Conservation (phyloP, 2,329 filamentous ascomycete species). For the Ophiobolus disseminans region DNA sequence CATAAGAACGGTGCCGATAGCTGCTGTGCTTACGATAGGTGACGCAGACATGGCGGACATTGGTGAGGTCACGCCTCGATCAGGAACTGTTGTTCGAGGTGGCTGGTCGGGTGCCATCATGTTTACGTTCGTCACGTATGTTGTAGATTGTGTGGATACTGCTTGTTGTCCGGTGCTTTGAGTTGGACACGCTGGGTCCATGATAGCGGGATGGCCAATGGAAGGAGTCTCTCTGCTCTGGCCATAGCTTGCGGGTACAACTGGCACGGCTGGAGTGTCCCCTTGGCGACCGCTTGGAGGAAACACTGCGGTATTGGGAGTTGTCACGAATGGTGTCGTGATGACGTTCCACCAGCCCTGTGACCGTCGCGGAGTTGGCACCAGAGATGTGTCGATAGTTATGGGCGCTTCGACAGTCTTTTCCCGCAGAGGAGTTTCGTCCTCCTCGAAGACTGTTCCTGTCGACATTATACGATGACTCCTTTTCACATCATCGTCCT, state of each 20-base stretch:
- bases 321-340: slow-evolving; percentile 68
- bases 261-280: slow-evolving; percentile 44
- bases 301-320: slow-evolving; percentile 48
- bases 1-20: slow-evolving; percentile 42
- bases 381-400: slow-evolving; percentile 45
- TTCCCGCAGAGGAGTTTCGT: slow-evolving; percentile 54
- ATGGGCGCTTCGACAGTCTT: slow-evolving; percentile 41
- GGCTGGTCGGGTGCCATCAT: neutral
- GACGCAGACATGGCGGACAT: slow-evolving; percentile 40
- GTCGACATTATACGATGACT: slow-evolving; percentile 60
- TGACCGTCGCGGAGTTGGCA: slow-evolving; percentile 64
- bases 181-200: neutral
- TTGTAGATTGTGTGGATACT: neutral
- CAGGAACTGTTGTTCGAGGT: slow-evolving; percentile 19
- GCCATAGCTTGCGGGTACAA: slow-evolving; percentile 38
- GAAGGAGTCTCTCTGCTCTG: slow-evolving; percentile 8
- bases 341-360: slow-evolving; percentile 82
- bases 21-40: slow-evolving; percentile 41
- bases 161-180: neutral
- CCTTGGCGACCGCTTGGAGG: slow-evolving; percentile 30
- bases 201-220: neutral
- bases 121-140: neutral
- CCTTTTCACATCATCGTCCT: slow-evolving; percentile 56
- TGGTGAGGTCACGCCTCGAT: slow-evolving; percentile 31
- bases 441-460: slow-evolving; percentile 74